Evolutionary conservation across 2,329 filamentous ascomycete species (phyloP), one percentile per base, ranked within the genome.

Genomic region (Escovopsis sp.): DNA sequence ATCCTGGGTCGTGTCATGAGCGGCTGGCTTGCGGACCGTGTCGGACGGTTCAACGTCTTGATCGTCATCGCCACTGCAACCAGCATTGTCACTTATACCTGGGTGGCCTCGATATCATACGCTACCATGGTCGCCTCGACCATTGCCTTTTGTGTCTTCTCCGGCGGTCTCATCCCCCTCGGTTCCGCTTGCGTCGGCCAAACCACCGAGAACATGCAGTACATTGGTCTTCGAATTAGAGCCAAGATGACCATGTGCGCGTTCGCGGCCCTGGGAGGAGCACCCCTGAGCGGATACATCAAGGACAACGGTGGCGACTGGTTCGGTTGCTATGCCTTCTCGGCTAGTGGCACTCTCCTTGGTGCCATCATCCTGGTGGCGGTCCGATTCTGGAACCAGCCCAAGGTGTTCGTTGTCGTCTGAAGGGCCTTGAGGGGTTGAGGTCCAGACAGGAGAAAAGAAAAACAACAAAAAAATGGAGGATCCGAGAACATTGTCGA

Each of bases 1-100:
- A 61, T 68, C 8, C 56, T 69, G 23, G 73, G 74, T 4, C 68
- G 73, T 35, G 67, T 75, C 45, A 47, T 64, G 1, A 68, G 70
- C 3, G 71, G 70, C 35, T 64, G 69, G 50, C 51, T 75, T 35
- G 70, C 68, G 4, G 72, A 77, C 48, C 62, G 62, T 40, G 54
- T 64, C 37, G 72, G 72, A 4, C 64, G 69, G 8, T 55, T 77
- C 41, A 74, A 76, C 38, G 59, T 67, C 3, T 44, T 61, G 18
- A 38, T 50, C 6, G 3, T 53, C 10, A 49, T 53, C 36, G 44
- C 50, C 3, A 28, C 47, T 7, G 12, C 51, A 2, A 55, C 50
- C 4, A 43, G 51, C 52, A 46, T 54, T 46, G 12, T 59, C 23
- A 56, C 60, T 43, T 42, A 58, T 40, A 45, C 52, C 40, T 59